These are phyloP conservation scores for Silene noctiflora DNA, from an alignment of 179 eudicot genomes.

Conservation along the genomic window DNA sequence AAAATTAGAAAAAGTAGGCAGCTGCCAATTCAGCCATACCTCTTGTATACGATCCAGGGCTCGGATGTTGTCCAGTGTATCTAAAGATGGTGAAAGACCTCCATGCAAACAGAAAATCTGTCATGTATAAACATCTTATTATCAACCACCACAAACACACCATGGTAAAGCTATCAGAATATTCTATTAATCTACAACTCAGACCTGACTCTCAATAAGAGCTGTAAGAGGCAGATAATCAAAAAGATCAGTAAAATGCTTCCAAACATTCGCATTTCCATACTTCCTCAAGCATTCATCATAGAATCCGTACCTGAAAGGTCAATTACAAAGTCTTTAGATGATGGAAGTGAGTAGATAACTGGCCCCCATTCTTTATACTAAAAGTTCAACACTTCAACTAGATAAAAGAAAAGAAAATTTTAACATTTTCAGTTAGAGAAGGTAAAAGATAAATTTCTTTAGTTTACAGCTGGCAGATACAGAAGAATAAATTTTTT, in stretches of 20 bases:
- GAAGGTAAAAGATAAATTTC: background rate
- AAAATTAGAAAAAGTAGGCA: background rate
- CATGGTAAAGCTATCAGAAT: background rate
- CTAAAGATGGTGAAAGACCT: slow-evolving; percentile 93
- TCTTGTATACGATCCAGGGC: slow-evolving; percentile 90
- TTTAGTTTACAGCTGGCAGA: no score
- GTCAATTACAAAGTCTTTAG: slow-evolving; percentile 15
- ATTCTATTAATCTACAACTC: slow-evolving; percentile 15
- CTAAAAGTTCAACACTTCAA: background rate
- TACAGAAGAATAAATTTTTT: no score
- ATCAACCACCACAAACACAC: background rate
- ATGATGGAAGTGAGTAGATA: slow-evolving; percentile 1
- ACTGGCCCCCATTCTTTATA: no score
- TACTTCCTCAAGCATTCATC: slow-evolving; percentile 97
- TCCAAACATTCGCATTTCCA: slow-evolving; percentile 96
- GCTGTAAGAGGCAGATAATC: slow-evolving; percentile 96
- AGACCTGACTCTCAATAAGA: slow-evolving; percentile 92
- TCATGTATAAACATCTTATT: slow-evolving; percentile 12
- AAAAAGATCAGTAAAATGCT: slow-evolving; percentile 86
- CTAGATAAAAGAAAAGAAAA: background rate
- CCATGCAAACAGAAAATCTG: slow-evolving; percentile 94
- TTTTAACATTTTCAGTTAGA: background rate
- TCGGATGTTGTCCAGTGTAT: slow-evolving; percentile 87
- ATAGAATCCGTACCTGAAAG: slow-evolving; percentile 81
- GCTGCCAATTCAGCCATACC: slow-evolving; percentile 35